Percentiles rank a stretch among this genome's conserved stretches.
phyloP scores from a whole-genome alignment of 2,329 filamentous ascomycete species.

The Colletotrichum sansevieriae region DNA sequence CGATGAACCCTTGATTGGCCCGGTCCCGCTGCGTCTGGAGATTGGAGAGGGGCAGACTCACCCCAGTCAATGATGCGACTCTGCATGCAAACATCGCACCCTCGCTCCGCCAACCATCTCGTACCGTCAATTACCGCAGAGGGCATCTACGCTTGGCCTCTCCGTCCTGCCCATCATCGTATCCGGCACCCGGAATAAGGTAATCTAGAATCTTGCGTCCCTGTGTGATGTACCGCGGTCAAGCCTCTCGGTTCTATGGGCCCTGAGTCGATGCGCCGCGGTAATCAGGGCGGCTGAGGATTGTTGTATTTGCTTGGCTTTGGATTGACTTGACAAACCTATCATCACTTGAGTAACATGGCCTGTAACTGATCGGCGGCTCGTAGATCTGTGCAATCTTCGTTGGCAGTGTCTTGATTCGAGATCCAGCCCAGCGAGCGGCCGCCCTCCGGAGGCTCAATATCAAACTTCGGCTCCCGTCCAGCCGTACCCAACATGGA shows the following conservation, averaged over 20 bases:
- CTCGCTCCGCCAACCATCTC: background rate
- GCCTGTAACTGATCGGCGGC: constrained; percentile 10
- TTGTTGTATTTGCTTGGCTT: too few species aligned
- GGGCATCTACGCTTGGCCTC: too few species aligned
- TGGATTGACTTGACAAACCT: too few species aligned
- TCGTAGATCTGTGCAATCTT: constrained; percentile 10
- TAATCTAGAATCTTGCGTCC: background rate
- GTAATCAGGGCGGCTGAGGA: too few species aligned
- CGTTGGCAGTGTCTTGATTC: background rate
- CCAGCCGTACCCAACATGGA: background rate
- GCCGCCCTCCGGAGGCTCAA: background rate
- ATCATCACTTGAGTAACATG: background rate
- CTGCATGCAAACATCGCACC: background rate
- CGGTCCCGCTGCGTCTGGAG: constrained; percentile 5
- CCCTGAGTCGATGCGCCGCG: too few species aligned
- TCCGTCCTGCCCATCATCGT: background rate
- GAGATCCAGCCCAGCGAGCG: too few species aligned
- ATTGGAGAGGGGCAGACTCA: constrained; percentile 17
- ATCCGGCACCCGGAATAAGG: constrained; percentile 16
- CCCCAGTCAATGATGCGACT: constrained; percentile 27
- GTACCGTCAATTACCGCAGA: too few species aligned
- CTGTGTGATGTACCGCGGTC: background rate
- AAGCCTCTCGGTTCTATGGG: background rate
- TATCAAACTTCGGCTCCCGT: background rate
- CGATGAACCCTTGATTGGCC: constrained; percentile 25